Base-by-base conservation (phyloP, 306 rosid species). In the Vigna hirtella region DNA sequence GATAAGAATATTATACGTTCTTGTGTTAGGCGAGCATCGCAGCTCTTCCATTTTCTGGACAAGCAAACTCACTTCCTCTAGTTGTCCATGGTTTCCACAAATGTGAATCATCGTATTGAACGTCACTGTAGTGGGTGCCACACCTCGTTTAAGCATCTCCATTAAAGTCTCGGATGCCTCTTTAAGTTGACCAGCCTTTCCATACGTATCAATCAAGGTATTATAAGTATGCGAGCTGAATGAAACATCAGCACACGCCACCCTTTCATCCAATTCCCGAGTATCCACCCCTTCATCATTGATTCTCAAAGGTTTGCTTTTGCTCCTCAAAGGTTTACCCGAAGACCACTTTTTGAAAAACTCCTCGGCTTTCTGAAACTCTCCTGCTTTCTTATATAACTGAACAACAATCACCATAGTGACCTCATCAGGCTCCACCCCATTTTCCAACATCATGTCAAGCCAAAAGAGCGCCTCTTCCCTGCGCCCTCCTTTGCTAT, bases 91-190 rank as follows among this genome's bases (percentile, higher is more conserved):
- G 85, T 89, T 94, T 38, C 98, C 97, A 78, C 95, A 92, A 70
- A 94, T 89, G 84, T 92, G 97, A 85, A 94, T 94, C 88, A 92
- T 90, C 32, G 98, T 92, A 83, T 94, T 94, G 88, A 94, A 94
- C 61, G 98, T 94, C 77, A 94, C 97, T 0, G 90, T 87, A 1
- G 94, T 92, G 7, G 97, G 97, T 10, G 89, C 83, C 72, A 88
- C 85, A 20, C 97, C 98, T 69, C 77, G 96, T 79, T 85, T 77
- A 8, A 94, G 97, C 98, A 94, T 94, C 85, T 73, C 49, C 18
- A 22, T 82, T 66, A 94, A 94, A 74, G 93, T 86, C 77, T 85
- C 81, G 4, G 97, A 90, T 13, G 97, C 97, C 86, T 94, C 92
- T 85, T 87, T 85, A 17, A 90, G 90, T 70, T 82, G 94, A 47